A percentile compares a stretch with the other conserved stretches of the same genome.
phyloP scores from a whole-genome alignment of 2,329 filamentous ascomycete genomes.

The Hypoxylon sp. region DNA sequence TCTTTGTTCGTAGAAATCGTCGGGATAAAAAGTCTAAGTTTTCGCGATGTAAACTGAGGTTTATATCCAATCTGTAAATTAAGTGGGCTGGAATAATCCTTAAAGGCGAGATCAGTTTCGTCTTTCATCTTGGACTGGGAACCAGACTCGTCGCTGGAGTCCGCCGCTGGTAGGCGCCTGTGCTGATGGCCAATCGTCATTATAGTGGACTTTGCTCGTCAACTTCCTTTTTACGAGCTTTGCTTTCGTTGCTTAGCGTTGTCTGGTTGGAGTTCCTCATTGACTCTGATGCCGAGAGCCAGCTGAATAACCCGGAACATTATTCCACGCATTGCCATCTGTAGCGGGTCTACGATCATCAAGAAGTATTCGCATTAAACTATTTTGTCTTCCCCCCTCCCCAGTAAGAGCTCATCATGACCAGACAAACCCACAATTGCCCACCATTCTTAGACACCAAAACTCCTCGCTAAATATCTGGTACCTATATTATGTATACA shows the following conservation, averaged over 20 bases:
- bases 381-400: background rate
- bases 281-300: background rate
- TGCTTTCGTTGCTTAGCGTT: too few relatives aligned
- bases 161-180: background rate
- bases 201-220: background rate
- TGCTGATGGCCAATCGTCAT: background rate
- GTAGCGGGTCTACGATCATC: background rate
- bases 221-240: background rate
- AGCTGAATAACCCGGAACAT: background rate
- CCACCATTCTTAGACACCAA: slow-evolving; percentile 4
- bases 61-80: too few relatives aligned
- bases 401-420: background rate
- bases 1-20: slow-evolving; percentile 7
- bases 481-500: slow-evolving; percentile 1
- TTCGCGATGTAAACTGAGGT: background rate
- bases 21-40: background rate
- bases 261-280: background rate
- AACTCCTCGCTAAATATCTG: slow-evolving; percentile 29
- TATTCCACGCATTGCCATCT: background rate
- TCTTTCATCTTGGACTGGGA: background rate
- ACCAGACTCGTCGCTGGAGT: background rate
- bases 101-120: too few relatives aligned
- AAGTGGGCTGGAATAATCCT: too few relatives aligned
- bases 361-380: background rate
- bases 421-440: background rate